Base-by-base conservation (phyloP, 495 filamentous ascomycete species). In the Penicillium robsamsonii region DNA sequence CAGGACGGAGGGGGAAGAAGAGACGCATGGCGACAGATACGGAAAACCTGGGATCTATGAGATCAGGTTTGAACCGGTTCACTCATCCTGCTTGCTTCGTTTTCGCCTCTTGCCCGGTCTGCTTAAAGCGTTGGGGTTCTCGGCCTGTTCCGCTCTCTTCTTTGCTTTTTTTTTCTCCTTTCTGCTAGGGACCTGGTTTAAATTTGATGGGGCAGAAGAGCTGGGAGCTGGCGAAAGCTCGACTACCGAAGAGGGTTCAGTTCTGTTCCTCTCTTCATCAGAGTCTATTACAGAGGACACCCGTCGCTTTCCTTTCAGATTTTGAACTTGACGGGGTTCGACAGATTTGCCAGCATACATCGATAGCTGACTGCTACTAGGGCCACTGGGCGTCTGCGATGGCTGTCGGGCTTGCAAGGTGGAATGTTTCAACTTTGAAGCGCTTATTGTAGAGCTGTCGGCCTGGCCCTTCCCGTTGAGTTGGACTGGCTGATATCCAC, bases 231-330 rank as follows among this genome's bases (percentile, higher is more conserved):
- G 30, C 15, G 52, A 54, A 13, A 6, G 25, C 4, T 13, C 20
- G 10, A 8, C 2, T 3, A 17, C 20, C 30, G 42, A 31, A 6
- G 31, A 45, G 20, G 43, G 20, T 31, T 25, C 31, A 8, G 29
- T 3, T 13, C 15, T 54, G 22, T 3, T 35, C 18, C 8, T 27
- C n/a, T 33, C 51, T 9, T 50, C 35, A 5, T 37, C 47, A 9
- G 30, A 38, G 18, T 18, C 18, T 12, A 20, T 6, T 27, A 4
- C 41, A 31, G 10, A 22, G 12, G 41, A 25, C 13, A 25, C 12
- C 4, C 51, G 51, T 12, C 42, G 42, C 6, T 35, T 45, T 20
- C 10, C 37, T 37, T 54, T 53, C 30, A 38, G n/a, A 25, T 35
- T 27, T 29, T 46, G 37, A 31, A 42, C 50, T n/a, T 52, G 50